A percentile compares a stretch with the other conserved stretches of the same genome.
These are phyloP conservation scores for Wickerhamomyces sp. DNA, from an alignment of 1,139 yeast species.

Conservation along the genomic window DNA sequence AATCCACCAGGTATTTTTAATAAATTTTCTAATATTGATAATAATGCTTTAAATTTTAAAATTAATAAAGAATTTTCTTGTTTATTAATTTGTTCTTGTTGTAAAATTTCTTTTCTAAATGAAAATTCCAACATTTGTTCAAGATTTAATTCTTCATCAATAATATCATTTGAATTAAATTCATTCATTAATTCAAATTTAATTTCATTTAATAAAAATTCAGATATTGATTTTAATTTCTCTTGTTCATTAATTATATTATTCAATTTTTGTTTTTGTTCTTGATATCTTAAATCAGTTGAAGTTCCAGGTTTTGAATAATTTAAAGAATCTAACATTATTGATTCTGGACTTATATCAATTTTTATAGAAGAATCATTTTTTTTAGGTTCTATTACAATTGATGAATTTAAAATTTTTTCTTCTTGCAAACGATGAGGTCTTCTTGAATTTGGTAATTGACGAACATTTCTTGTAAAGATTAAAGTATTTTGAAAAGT, in stretches of 20 bases:
- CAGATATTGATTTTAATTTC: background rate
- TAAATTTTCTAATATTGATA: conserved; percentile 10
- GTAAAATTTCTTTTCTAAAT: background rate
- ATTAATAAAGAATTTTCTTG: background rate
- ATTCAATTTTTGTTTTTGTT: background rate
- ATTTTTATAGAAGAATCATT: background rate
- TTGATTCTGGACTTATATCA: background rate
- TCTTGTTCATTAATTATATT: background rate
- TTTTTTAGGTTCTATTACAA: background rate
- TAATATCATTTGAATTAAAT: background rate
- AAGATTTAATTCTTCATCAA: background rate
- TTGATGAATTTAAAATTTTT: background rate
- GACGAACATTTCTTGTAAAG: background rate
- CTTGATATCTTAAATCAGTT: background rate
- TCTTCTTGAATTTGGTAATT: background rate
- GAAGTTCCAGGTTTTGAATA: background rate
- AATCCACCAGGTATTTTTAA: conserved; percentile 5
- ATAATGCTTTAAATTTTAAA: conserved; percentile 11
- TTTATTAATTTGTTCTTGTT: background rate
- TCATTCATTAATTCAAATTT: background rate
- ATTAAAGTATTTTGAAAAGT: background rate
- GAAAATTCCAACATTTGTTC: background rate
- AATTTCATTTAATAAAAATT: background rate
- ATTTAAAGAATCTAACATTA: background rate
- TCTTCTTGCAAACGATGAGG: background rate